Evolutionary conservation across 2,329 filamentous ascomycete species (phyloP).

Genomic region (Furcasterigmium furcatum): DNA sequence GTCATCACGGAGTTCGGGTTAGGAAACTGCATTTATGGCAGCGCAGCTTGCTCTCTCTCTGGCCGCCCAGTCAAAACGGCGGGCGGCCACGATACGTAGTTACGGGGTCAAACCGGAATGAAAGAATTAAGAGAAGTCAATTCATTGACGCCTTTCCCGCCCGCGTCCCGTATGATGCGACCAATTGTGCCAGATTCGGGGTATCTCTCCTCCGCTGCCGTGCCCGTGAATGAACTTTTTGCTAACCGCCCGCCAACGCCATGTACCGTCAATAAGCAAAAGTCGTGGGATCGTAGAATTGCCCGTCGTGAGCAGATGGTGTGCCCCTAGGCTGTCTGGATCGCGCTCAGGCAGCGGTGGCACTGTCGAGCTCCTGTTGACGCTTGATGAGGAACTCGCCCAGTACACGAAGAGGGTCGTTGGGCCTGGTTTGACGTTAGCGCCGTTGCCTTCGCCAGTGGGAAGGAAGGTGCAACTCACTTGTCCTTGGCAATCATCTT

Average conservation of each 20-base stretch:
- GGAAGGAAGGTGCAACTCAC: conserved; percentile 49
- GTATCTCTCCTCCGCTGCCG: neutral
- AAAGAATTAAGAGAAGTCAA: conserved; percentile 5
- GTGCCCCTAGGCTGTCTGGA: no score
- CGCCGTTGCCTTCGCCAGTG: neutral
- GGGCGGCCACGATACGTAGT: neutral
- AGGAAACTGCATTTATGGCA: conserved; percentile 41
- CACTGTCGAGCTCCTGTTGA: conserved; percentile 59
- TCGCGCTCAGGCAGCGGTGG: no score
- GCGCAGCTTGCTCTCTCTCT: conserved; percentile 28
- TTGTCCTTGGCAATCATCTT: conserved; percentile 68
- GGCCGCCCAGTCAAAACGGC: conserved; percentile 6
- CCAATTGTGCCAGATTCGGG: neutral
- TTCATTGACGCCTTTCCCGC: conserved; percentile 1
- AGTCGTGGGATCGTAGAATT: no score
- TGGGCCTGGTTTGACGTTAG: conserved; percentile 44
- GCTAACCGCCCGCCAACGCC: neutral
- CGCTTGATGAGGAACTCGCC: conserved; percentile 69
- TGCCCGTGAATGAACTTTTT: conserved; percentile 1
- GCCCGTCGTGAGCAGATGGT: no score
- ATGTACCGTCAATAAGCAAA: neutral
- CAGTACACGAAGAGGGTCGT: conserved; percentile 64
- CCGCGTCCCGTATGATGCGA: neutral
- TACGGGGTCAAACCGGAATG: neutral
- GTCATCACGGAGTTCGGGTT: conserved; percentile 39